Conservation (phyloP, 1,139 yeast genomes). For the Yamadazyma triangularis region DNA sequence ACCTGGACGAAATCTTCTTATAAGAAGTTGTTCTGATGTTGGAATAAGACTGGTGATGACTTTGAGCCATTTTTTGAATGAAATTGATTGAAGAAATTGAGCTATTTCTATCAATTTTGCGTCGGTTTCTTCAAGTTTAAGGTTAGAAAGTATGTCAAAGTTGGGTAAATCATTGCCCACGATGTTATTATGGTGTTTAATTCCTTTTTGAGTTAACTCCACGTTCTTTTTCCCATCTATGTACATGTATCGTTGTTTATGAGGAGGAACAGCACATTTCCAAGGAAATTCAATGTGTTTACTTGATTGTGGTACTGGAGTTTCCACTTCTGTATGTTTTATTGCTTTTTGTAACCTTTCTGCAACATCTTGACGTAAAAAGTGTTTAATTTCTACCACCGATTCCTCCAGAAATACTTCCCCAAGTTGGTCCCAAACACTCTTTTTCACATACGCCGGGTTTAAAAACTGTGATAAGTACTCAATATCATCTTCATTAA, state of each 20-base stretch:
- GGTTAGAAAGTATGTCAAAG: constrained; percentile 30
- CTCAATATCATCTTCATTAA: constrained; percentile 34
- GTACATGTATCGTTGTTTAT: constrained; percentile 83
- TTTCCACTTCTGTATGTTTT: constrained; percentile 49
- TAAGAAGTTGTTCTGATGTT: constrained; percentile 61
- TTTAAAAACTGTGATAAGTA: constrained; percentile 54
- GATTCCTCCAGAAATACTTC: constrained; percentile 61
- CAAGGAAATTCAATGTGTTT: constrained; percentile 67
- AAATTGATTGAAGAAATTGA: constrained; percentile 51
- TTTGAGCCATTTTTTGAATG: constrained; percentile 69
- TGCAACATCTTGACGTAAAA: constrained; percentile 51
- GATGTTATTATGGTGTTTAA: constrained; percentile 23
- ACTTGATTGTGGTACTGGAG: constrained; percentile 54
- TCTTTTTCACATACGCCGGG: constrained; percentile 44
- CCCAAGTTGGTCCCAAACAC: constrained; percentile 41
- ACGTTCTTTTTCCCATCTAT: constrained; percentile 56
- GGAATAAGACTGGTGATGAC: constrained; percentile 62
- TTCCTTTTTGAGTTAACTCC: constrained; percentile 21
- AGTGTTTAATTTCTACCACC: constrained; percentile 59
- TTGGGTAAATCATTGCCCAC: constrained; percentile 54
- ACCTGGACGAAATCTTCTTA: constrained; percentile 92
- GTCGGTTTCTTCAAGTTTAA: constrained; percentile 17
- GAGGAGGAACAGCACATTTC: constrained; percentile 92
- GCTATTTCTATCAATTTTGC: constrained; percentile 49
- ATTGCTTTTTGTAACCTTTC: constrained; percentile 26